Evolutionary conservation across 2,329 filamentous ascomycete species (phyloP).

Genomic region (Sclerotinia trifoliorum): DNA sequence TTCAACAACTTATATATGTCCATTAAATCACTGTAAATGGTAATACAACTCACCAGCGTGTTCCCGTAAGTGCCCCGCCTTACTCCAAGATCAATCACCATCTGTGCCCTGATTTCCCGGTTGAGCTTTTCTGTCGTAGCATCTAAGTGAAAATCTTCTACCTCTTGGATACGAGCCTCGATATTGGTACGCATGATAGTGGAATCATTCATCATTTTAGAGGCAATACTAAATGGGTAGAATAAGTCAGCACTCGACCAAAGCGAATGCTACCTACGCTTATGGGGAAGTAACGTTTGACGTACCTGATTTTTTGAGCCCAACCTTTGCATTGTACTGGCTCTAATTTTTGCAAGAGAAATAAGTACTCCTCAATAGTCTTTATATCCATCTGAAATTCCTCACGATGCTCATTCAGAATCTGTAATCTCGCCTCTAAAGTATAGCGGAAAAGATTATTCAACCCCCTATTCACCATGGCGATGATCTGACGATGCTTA

Average conservation of each 20-base stretch:
- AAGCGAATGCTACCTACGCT: background rate
- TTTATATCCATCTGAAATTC: conserved; percentile 4
- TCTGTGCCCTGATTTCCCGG: background rate
- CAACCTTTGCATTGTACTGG: background rate
- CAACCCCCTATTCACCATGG: background rate
- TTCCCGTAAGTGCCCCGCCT: background rate
- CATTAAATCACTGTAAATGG: too few species aligned
- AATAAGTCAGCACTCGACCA: background rate
- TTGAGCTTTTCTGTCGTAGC: background rate
- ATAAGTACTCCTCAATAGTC: background rate
- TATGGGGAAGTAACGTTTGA: background rate
- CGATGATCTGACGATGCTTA: conserved; percentile 2
- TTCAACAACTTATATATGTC: too few species aligned
- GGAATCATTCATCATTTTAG: background rate
- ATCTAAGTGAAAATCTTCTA: background rate
- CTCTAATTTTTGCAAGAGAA: background rate
- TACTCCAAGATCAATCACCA: background rate
- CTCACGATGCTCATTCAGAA: background rate
- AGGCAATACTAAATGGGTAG: background rate
- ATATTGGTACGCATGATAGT: conserved; percentile 1
- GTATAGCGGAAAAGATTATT: conserved; percentile 13
- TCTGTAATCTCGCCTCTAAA: background rate
- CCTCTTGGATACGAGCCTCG: conserved; percentile 2
- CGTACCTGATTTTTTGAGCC: background rate
- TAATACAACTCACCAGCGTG: background rate